phyloP scores from a whole-genome alignment of 78 protist genomes.

The Dictyostelium brefeldianum region DNA sequence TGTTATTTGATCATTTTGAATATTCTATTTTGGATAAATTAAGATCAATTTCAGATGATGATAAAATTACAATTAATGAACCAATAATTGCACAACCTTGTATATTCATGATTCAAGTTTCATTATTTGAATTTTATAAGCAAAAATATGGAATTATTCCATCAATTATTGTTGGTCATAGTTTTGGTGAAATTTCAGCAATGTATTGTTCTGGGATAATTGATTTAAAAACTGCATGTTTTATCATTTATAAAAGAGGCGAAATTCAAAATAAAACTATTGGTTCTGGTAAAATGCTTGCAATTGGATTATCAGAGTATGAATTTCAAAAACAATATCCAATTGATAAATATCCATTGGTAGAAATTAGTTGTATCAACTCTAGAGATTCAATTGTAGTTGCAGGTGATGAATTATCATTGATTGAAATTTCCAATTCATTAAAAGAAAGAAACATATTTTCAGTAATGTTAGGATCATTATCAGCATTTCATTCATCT shows the following conservation, averaged over 20 bases:
- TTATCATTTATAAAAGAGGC: background rate
- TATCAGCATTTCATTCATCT: no score
- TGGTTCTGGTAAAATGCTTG: constrained; percentile 58
- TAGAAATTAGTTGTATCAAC: constrained; percentile 25
- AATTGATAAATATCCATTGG: background rate
- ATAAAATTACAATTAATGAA: background rate
- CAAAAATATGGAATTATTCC: constrained; percentile 20
- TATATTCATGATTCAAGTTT: background rate
- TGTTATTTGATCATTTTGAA: background rate
- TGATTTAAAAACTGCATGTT: background rate
- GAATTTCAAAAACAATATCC: background rate
- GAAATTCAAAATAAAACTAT: background rate
- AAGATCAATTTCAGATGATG: background rate
- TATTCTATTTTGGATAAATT: constrained; percentile 2
- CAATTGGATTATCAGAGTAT: background rate
- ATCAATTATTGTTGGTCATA: constrained; percentile 21
- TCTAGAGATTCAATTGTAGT: constrained; percentile 15
- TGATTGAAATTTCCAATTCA: background rate
- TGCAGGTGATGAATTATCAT: background rate
- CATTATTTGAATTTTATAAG: constrained; percentile 7
- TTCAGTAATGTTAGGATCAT: no score
- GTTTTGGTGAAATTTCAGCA: background rate
- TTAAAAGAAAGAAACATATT: background rate
- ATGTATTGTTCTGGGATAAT: no score
- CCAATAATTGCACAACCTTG: constrained; percentile 32